Evolutionary conservation across 2,329 filamentous ascomycete genomes (phyloP), one percentile per base, ranked within the genome.

Genomic region (Paracamarosporium sp.): DNA sequence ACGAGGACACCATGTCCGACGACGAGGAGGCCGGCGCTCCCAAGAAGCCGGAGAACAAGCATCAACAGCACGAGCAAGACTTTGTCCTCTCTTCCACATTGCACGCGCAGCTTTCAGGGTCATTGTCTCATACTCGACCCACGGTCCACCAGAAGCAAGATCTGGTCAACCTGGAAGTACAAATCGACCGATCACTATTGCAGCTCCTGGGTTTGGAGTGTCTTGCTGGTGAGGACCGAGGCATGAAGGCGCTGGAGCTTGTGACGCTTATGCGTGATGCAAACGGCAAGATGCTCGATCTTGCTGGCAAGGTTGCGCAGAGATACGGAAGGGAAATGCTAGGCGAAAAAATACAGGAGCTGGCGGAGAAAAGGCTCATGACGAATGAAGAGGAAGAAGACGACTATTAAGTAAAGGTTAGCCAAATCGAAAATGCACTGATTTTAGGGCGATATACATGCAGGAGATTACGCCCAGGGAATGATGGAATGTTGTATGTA

Each of bases 211-310:
- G 92, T 2, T 82, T 90, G 6, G 95, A 98, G 80, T 99, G 95
- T 75, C 88, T 93, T 58, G 92, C 95, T 65, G 92, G 93, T 43
- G 95, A 99, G 76, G 93, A 98, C 62, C 85, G 90, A 28, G 94
- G 93, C 5, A 97, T 97, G 92, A 92, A 94, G 65, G 94, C 94
- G 0, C 81, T 99, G 33, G 96, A 99, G 79, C 85, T 98, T 69
- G 95, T 96, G 28, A 83, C 86, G 60, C 81, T 99, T 69, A 91
- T 99, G 88, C 86, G 85, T 43, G 93, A 98, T 79, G 83, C 87
- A 44, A 90, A 87, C 59, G 94, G 94, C 17, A 89, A 90, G 75
- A 97, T 97, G 91, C 78, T 97, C 56, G 93, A 97, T 75, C 91
- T 94, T 4, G 95, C 95, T 1, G 87, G 88, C 55, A 97, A 96